Evolutionary conservation across 2,329 filamentous ascomycete species (phyloP), one percentile per base, ranked within the genome.

Genomic region (Aspergillus tanneri): DNA sequence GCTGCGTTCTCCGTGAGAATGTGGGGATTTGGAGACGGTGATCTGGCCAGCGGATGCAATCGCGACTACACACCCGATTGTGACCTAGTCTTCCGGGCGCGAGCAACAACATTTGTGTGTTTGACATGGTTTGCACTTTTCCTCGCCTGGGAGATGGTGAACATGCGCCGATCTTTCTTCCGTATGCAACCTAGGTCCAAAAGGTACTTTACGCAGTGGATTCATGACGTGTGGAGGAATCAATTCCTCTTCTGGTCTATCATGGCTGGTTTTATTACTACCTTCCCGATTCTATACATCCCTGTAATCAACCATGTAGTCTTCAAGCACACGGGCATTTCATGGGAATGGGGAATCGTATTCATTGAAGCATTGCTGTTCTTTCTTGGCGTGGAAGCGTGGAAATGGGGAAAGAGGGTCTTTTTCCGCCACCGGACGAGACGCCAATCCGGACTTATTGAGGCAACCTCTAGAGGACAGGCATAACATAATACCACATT

Each of bases 51-150:
- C 4, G 66, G 74, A 40, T 87, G 84, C 65, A 87, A 87, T 68
- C 71, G 79, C 38, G 55, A 51, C 5, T 83, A 81, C 62, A 71
- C 66, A 34, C 65, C 71, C 0, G 64, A 65, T 3, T 87, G 84
- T 64, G 76, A 81, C 12, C 73, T 75, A 0, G 82, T 86, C 22
- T 87, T 85, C 74, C 79, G 81, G 22, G 85, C 85, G 1, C 81
- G 86, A 9, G 83, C 84, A 1, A 87, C 85, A 0, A 84, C 81
- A 2, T 88, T 88, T 61, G 84, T 82, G n/a, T 85, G 80, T 50
- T 72, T 88, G 14, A 88, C 85, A 0, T 88, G 85, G 85, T 84
- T 84, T 57, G 83, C 84, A 0, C 76, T 88, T 12, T 86, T 88
- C 71, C 73, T 87, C 5, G 86, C 86, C 0, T 89, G 85, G 86